These are phyloP conservation scores for Besnoitia besnoiti DNA, from an alignment of 169 alveolate species.

Conservation along the genomic window DNA sequence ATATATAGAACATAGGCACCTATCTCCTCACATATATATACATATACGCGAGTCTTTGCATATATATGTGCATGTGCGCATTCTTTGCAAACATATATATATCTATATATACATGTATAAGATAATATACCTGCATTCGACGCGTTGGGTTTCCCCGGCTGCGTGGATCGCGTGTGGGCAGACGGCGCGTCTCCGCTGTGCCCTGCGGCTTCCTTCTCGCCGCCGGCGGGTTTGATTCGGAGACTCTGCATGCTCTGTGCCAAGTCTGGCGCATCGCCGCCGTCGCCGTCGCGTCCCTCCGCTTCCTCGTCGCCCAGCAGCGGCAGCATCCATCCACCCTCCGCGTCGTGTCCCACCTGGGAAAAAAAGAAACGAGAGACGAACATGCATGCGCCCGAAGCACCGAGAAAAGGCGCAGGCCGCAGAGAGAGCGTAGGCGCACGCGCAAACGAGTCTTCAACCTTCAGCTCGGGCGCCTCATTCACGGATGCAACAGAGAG, in stretches of 20 bases:
- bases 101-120: neutral
- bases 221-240: neutral
- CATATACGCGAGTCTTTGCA: neutral
- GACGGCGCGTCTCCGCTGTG: neutral
- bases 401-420: neutral
- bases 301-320: neutral
- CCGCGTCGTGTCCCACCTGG: conserved; percentile 14
- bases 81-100: neutral
- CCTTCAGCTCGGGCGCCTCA: too few species aligned
- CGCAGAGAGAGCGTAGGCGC: neutral
- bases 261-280: neutral
- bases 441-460: neutral
- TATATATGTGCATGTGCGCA: neutral
- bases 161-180: neutral
- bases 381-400: neutral
- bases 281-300: neutral
- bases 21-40: neutral
- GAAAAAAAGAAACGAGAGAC: neutral
- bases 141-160: neutral
- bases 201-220: neutral
- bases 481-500: too few species aligned
- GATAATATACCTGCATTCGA: neutral
- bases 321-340: conserved; percentile 31
- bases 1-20: neutral
- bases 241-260: neutral